Evolutionary conservation across 495 filamentous ascomycete species (phyloP).

Genomic region (Penicillium samsonianum): DNA sequence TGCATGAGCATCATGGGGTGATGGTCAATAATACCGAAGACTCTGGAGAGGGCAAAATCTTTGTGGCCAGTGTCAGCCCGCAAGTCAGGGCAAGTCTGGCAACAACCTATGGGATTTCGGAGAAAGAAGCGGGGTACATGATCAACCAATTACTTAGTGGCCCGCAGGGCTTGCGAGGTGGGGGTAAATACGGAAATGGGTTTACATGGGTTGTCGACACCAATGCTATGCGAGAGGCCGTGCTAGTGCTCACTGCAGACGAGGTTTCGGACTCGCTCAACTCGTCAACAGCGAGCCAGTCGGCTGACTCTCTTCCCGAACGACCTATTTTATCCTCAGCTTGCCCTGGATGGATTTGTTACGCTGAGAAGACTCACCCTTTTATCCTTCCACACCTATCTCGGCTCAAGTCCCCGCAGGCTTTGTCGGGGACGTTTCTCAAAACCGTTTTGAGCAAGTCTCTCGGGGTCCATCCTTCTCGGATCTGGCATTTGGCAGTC

Average conservation of each 20-base stretch:
- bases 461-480: constrained; percentile 69
- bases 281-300: constrained; percentile 15
- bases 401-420: constrained; percentile 89
- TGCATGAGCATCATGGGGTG: constrained; percentile 23
- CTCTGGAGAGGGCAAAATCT: constrained; percentile 62
- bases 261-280: constrained; percentile 59
- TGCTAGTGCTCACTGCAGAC: constrained; percentile 76
- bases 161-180: constrained; percentile 62
- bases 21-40: constrained; percentile 27
- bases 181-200: constrained; percentile 68
- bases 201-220: constrained; percentile 91
- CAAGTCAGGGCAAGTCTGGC: constrained; percentile 87
- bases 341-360: constrained; percentile 98
- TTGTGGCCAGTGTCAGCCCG: constrained; percentile 88
- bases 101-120: constrained; percentile 71
- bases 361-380: constrained; percentile 96
- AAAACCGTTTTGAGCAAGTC: constrained; percentile 77
- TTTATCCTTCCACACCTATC: constrained; percentile 90
- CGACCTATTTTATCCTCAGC: constrained; percentile 84
- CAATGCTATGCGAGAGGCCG: constrained; percentile 74
- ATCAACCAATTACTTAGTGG: constrained; percentile 78
- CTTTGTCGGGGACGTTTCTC: constrained; percentile 81
- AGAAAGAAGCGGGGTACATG: constrained; percentile 74
- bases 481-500: constrained; percentile 89
- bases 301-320: constrained; percentile 43